These are phyloP conservation scores for Licmophora abbreviata DNA, from an alignment of 108 stramenopile species.

Conservation along the genomic window DNA sequence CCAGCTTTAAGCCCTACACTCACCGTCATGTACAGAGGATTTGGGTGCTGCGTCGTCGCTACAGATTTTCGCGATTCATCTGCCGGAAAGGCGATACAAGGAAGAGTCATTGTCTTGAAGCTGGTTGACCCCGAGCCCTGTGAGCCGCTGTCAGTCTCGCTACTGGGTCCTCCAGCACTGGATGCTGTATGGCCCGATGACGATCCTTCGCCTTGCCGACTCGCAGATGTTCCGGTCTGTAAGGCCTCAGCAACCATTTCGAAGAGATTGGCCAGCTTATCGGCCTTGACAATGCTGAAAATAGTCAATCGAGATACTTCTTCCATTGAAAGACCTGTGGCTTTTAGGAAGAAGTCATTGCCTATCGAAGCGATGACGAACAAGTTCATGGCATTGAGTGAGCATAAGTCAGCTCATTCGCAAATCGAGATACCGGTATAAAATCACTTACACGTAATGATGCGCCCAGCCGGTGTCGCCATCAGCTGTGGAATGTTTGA, in stretches of 20 bases:
- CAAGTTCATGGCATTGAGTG: neutral
- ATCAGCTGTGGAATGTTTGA: constrained; percentile 77
- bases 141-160: constrained; percentile 1
- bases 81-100: constrained; percentile 34
- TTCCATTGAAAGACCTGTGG: constrained; percentile 41
- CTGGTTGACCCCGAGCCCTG: neutral
- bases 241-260: constrained; percentile 63
- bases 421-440: neutral
- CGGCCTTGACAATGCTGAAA: constrained; percentile 67
- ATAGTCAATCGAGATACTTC: constrained; percentile 59
- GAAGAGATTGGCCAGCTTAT: constrained; percentile 65
- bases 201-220: neutral
- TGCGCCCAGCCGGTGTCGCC: constrained; percentile 64
- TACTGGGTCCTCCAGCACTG: constrained; percentile 2
- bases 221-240: constrained; percentile 5
- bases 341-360: constrained; percentile 67
- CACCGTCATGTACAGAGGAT: constrained; percentile 17
- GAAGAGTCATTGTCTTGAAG: constrained; percentile 28
- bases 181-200: neutral
- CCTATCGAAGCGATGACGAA: constrained; percentile 15
- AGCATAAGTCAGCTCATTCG: neutral
- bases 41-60: neutral
- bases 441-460: constrained; percentile 45
- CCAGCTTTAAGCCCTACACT: constrained; percentile 9
- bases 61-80: constrained; percentile 11